These are phyloP conservation scores for Trichoderma gamsii DNA, from an alignment of 495 filamentous ascomycete genomes.

Conservation along the genomic window DNA sequence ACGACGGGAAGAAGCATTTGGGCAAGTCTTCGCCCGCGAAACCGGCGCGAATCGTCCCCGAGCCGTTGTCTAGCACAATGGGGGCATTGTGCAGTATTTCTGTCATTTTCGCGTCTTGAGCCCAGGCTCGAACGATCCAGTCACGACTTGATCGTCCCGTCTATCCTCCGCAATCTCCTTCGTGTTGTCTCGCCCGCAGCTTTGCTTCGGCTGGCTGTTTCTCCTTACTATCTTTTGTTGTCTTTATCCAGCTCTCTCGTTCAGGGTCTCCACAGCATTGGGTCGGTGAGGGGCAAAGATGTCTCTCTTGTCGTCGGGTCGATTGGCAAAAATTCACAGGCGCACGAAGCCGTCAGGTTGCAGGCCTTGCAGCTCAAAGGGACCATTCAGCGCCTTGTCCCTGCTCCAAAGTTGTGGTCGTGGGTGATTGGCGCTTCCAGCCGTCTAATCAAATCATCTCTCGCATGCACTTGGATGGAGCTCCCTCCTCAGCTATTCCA, in stretches of 20 bases:
- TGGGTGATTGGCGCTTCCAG: constrained; percentile 10
- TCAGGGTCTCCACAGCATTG: constrained; percentile 8
- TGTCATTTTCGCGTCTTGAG: constrained; percentile 48
- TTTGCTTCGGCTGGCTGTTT: background rate
- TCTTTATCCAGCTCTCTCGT: background rate
- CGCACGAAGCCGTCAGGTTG: background rate
- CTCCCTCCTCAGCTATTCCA: constrained; percentile 8
- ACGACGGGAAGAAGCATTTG: constrained; percentile 97
- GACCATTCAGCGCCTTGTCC: background rate
- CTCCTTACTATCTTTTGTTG: background rate
- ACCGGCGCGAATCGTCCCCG: constrained; percentile 92
- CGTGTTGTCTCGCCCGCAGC: background rate
- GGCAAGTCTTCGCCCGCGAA: constrained; percentile 95
- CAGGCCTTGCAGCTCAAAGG: background rate
- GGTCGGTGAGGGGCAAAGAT: background rate
- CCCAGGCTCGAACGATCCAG: background rate
- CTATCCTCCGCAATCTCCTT: background rate
- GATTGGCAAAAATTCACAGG: background rate
- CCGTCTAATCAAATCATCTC: background rate
- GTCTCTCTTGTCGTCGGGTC: background rate
- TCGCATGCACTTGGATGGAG: constrained; percentile 1
- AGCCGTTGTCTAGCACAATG: constrained; percentile 98
- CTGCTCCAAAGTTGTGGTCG: constrained; percentile 3
- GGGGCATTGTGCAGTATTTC: constrained; percentile 93
- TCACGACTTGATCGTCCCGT: background rate